These are phyloP conservation scores for Carallia pectinifolia DNA, from an alignment of 345 rosid species.

Conservation along the genomic window DNA sequence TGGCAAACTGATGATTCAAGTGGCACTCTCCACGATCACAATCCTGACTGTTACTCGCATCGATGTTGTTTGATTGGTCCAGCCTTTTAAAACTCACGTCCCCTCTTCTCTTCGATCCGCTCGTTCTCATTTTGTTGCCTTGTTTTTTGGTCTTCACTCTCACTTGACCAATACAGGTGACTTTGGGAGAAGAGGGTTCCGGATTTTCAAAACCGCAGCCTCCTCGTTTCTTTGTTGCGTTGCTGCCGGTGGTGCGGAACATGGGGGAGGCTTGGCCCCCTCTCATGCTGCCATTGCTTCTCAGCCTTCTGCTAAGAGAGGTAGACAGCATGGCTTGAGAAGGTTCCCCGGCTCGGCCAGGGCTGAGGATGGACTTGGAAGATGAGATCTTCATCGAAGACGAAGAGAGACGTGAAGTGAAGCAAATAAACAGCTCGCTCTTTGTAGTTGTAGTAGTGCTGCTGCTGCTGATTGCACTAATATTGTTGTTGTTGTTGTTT, in stretches of 20 bases:
- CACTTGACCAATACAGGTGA: slow-evolving; percentile 98
- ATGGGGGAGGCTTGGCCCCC: slow-evolving; percentile 87
- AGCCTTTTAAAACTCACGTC: slow-evolving; percentile 66
- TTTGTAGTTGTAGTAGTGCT: slow-evolving; percentile 4
- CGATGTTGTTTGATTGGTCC: slow-evolving; percentile 22
- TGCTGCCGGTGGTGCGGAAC: slow-evolving; percentile 46
- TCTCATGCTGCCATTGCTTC: slow-evolving; percentile 66
- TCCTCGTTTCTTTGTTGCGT: slow-evolving; percentile 53
- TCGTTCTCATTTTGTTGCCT: slow-evolving; percentile 63
- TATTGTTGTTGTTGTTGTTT: neutral
- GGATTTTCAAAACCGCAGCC: slow-evolving; percentile 69
- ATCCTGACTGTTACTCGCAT: slow-evolving; percentile 5
- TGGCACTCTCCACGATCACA: neutral
- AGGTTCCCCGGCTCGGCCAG: slow-evolving; percentile 52
- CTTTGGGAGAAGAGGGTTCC: slow-evolving; percentile 94
- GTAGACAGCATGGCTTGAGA: slow-evolving; percentile 78
- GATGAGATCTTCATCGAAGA: slow-evolving; percentile 83
- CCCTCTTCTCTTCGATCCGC: slow-evolving; percentile 55
- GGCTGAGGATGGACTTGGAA: slow-evolving; percentile 78
- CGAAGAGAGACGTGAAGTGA: slow-evolving; percentile 83
- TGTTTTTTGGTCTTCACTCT: slow-evolving; percentile 95
- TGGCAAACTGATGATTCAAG: slow-evolving; percentile 5
- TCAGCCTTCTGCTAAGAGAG: slow-evolving; percentile 76
- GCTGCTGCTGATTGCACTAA: slow-evolving; percentile 7
- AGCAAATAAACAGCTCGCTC: slow-evolving; percentile 76